Percentiles rank a stretch among this genome's conserved stretches.
Evolutionary conservation across 257 asterid genomes (phyloP).

Genomic region (Nicotiana otophora): DNA sequence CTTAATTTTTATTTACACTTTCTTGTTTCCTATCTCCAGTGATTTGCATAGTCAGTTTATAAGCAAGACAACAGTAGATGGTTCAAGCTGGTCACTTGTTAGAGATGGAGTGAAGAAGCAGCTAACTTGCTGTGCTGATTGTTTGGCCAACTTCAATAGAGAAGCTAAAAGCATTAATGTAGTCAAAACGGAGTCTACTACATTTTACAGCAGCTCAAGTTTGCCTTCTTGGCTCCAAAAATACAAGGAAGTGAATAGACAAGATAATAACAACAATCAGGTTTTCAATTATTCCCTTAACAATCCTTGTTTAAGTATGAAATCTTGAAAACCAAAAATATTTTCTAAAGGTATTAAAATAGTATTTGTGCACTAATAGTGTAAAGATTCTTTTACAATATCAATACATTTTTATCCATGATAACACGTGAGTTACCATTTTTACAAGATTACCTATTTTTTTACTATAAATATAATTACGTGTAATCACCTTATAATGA

Average conservation of each 20-base stretch:
- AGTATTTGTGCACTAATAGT: background rate
- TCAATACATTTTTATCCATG: too few species aligned
- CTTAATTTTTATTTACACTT: conserved; percentile 2
- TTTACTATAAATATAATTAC: too few species aligned
- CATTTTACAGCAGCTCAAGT: conserved; percentile 25
- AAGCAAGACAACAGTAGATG: conserved; percentile 19
- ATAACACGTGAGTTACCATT: too few species aligned
- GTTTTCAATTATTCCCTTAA: background rate
- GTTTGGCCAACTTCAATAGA: conserved; percentile 35
- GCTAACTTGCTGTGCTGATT: conserved; percentile 42
- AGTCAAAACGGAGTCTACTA: conserved; percentile 21
- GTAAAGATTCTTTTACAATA: too few species aligned
- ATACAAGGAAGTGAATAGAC: conserved; percentile 43
- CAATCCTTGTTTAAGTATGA: background rate
- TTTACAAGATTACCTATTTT: too few species aligned
- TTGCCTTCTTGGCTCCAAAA: conserved; percentile 80
- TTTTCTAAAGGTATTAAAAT: too few species aligned
- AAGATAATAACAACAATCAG: conserved; percentile 26
- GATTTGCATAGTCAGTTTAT: conserved; percentile 33
- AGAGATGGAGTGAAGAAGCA: conserved; percentile 23
- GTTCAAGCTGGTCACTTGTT: conserved; percentile 4
- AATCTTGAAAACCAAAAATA: too few species aligned
- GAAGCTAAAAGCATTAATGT: conserved; percentile 26
- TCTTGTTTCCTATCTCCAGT: conserved; percentile 22
- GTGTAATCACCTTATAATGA: too few species aligned